phyloP scores from a whole-genome alignment of 2,329 filamentous ascomycete genomes.

The Iodosphaeria phyllophila region DNA sequence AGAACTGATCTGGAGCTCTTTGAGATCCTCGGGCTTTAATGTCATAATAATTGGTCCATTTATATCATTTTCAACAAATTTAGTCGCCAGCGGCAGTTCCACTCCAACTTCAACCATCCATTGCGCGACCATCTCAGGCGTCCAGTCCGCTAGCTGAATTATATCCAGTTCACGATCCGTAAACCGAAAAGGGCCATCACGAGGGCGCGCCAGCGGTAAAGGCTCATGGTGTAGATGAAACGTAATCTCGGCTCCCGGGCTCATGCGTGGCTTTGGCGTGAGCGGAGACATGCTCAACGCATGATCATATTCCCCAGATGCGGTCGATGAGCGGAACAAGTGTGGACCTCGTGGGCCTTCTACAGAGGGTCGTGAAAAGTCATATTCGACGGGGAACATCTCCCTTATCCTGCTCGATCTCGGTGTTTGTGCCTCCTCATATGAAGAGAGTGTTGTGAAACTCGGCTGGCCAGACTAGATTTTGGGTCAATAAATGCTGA shows the following conservation, averaged over 20 bases:
- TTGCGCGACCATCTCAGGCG: slow-evolving; percentile 58
- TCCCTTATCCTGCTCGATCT: slow-evolving; percentile 42
- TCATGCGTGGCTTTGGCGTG: slow-evolving; percentile 40
- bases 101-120: slow-evolving; percentile 78
- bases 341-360: slow-evolving; percentile 74
- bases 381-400: slow-evolving; percentile 40
- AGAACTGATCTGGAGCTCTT: slow-evolving; percentile 62
- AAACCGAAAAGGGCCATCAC: slow-evolving; percentile 29
- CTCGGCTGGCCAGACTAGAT: slow-evolving; percentile 45
- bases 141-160: slow-evolving; percentile 44
- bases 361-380: slow-evolving; percentile 44
- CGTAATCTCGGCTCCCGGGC: slow-evolving; percentile 15
- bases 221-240: slow-evolving; percentile 17
- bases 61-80: slow-evolving; percentile 85
- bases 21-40: slow-evolving; percentile 77
- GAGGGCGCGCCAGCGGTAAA: slow-evolving; percentile 17
- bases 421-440: slow-evolving; percentile 68
- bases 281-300: slow-evolving; percentile 55
- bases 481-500: neutral
- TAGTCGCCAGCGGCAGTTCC: slow-evolving; percentile 58
- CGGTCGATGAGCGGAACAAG: slow-evolving; percentile 56
- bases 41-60: slow-evolving; percentile 72
- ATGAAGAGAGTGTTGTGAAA: slow-evolving; percentile 73
- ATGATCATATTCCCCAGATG: slow-evolving; percentile 30
- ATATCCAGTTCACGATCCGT: slow-evolving; percentile 38